Evolutionary conservation across 805 yeast genomes (phyloP).

Genomic region (Geotrichum ghanense): DNA sequence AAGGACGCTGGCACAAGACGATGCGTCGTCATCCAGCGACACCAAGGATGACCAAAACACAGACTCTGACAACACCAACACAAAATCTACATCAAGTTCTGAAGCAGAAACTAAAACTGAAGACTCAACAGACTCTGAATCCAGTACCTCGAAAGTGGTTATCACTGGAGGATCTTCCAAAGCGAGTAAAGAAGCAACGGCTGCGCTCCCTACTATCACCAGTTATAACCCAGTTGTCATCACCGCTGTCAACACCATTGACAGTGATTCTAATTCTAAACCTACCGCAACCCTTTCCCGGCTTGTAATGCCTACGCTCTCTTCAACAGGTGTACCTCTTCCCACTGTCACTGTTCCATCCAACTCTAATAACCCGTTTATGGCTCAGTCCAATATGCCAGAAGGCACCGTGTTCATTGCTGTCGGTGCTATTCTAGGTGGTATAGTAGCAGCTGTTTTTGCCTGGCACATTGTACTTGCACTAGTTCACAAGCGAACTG

Average conservation of each 20-base stretch:
- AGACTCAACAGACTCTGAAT: too few relatives aligned
- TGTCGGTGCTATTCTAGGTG: conserved; percentile 60
- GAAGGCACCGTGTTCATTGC: conserved; percentile 78
- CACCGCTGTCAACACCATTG: neutral
- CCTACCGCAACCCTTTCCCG: neutral
- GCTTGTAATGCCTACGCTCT: neutral
- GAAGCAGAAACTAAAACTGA: too few relatives aligned
- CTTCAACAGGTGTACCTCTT: conserved; percentile 23
- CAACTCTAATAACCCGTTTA: conserved; percentile 52
- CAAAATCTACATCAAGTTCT: too few relatives aligned
- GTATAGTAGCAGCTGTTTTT: conserved; percentile 39
- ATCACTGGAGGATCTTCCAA: too few relatives aligned
- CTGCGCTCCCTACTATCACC: too few relatives aligned
- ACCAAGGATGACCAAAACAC: too few relatives aligned
- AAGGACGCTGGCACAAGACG: too few relatives aligned
- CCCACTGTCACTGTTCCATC: conserved; percentile 50
- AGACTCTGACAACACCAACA: too few relatives aligned
- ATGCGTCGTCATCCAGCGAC: too few relatives aligned
- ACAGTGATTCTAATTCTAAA: neutral
- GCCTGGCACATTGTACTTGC: conserved; percentile 42
- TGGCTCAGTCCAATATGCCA: conserved; percentile 40
- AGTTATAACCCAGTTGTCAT: neutral
- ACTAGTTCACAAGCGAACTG: conserved; percentile 36
- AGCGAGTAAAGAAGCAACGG: too few relatives aligned
- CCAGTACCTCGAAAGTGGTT: too few relatives aligned